Conservation (phyloP, 805 yeast species). For the Torulaspora quercuum region DNA sequence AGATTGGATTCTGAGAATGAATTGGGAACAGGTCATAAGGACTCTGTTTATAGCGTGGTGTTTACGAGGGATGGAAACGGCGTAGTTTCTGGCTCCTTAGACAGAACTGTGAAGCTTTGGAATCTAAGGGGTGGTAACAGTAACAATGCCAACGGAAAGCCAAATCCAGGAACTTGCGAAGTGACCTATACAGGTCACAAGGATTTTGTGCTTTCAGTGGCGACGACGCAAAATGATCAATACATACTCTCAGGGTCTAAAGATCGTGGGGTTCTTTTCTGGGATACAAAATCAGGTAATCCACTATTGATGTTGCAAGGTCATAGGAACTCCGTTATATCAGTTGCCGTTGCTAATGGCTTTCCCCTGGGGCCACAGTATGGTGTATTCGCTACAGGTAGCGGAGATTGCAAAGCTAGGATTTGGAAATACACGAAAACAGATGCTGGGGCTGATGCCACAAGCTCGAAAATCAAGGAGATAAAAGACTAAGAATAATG, state of each 20-base stretch:
- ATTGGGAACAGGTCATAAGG: constrained; percentile 90
- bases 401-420: constrained; percentile 96
- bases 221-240: constrained; percentile 88
- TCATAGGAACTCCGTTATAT: constrained; percentile 90
- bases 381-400: constrained; percentile 93
- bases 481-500: constrained; percentile 22
- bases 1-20: constrained; percentile 86
- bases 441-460: constrained; percentile 9
- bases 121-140: constrained; percentile 60
- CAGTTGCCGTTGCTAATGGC: constrained; percentile 85
- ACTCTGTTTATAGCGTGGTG: constrained; percentile 91
- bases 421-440: constrained; percentile 77
- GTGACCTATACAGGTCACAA: constrained; percentile 94
- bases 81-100: constrained; percentile 91
- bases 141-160: constrained; percentile 38
- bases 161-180: constrained; percentile 61
- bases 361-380: constrained; percentile 53
- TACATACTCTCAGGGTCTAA: constrained; percentile 92
- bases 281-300: constrained; percentile 91
- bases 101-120: constrained; percentile 95
- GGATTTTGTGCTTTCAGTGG: constrained; percentile 91
- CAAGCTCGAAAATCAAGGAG: constrained; percentile 20
- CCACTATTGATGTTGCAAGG: constrained; percentile 95
- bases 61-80: constrained; percentile 89
- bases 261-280: constrained; percentile 94